phyloP scores from a whole-genome alignment of 2,329 filamentous ascomycete species.

The Aspergillus floridensis region DNA sequence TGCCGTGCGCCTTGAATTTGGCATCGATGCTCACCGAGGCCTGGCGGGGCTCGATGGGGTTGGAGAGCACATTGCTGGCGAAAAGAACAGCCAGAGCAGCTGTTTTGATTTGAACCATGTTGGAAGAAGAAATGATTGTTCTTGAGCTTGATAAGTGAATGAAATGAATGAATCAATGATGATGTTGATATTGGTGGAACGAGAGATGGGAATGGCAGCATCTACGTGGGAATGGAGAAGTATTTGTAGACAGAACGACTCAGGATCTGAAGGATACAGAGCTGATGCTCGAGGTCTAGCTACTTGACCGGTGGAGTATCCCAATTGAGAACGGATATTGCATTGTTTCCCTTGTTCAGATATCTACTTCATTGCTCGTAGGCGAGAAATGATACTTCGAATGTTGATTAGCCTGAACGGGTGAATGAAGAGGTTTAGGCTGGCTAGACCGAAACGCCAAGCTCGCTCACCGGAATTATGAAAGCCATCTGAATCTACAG shows the following conservation, averaged over 20 bases:
- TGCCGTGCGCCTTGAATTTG: neutral
- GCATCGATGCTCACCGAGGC: neutral
- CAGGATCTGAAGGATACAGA: neutral
- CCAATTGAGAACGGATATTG: neutral
- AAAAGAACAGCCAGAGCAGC: constrained; percentile 1
- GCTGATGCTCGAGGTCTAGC: no score
- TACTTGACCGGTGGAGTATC: neutral
- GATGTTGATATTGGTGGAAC: neutral
- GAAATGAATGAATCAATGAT: neutral
- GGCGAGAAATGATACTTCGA: neutral
- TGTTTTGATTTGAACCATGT: neutral
- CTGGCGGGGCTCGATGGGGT: neutral
- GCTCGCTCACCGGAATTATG: no score
- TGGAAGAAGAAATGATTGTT: neutral
- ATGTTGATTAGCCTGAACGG: neutral
- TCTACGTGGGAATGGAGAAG: neutral
- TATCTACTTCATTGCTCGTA: neutral
- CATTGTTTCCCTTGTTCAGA: neutral
- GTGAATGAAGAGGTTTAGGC: neutral
- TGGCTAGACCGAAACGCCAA: no score
- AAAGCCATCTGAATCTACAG: neutral
- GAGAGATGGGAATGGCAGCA: neutral
- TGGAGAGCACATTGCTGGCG: neutral
- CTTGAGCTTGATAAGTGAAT: neutral
- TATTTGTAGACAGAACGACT: neutral